Evolutionary conservation across 257 asterid genomes (phyloP).

Genomic region (Osmanthus fragrans): DNA sequence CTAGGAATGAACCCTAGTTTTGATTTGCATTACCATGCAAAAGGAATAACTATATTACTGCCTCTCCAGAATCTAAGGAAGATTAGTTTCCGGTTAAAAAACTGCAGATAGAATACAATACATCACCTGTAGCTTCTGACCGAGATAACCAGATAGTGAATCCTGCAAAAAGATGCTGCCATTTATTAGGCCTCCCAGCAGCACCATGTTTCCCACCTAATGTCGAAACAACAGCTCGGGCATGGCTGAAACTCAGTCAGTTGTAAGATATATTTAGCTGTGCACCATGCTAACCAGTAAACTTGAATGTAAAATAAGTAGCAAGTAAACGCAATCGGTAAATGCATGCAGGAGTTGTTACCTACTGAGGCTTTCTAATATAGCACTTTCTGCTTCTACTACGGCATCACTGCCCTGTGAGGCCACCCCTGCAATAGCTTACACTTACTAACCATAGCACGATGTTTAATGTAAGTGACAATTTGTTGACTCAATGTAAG

Average conservation of each 20-base stretch:
- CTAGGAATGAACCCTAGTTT: too few species aligned
- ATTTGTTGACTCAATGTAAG: neutral
- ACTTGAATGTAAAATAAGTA: slow-evolving; percentile 7
- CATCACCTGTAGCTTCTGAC: slow-evolving; percentile 76
- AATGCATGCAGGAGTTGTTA: slow-evolving; percentile 29
- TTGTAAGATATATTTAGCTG: slow-evolving; percentile 15
- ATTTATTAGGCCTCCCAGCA: slow-evolving; percentile 55
- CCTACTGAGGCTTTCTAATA: slow-evolving; percentile 87
- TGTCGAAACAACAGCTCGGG: slow-evolving; percentile 84
- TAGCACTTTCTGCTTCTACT: slow-evolving; percentile 69
- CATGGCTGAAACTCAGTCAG: slow-evolving; percentile 62
- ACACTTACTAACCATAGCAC: slow-evolving; percentile 19
- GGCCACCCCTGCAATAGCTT: slow-evolving; percentile 49
- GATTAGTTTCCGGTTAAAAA: neutral
- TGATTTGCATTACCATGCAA: neutral
- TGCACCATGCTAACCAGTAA: slow-evolving; percentile 12
- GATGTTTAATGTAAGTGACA: neutral
- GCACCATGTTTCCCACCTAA: slow-evolving; percentile 80
- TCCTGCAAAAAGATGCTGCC: slow-evolving; percentile 88
- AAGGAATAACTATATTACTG: neutral
- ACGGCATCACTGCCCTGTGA: slow-evolving; percentile 68
- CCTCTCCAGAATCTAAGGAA: slow-evolving; percentile 2
- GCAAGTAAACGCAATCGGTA: slow-evolving; percentile 9
- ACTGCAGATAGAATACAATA: slow-evolving; percentile 6
- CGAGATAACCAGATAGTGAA: slow-evolving; percentile 86